These are phyloP conservation scores for Aspergillus sergii DNA, from an alignment of 2,329 filamentous ascomycete species.

Conservation along the genomic window DNA sequence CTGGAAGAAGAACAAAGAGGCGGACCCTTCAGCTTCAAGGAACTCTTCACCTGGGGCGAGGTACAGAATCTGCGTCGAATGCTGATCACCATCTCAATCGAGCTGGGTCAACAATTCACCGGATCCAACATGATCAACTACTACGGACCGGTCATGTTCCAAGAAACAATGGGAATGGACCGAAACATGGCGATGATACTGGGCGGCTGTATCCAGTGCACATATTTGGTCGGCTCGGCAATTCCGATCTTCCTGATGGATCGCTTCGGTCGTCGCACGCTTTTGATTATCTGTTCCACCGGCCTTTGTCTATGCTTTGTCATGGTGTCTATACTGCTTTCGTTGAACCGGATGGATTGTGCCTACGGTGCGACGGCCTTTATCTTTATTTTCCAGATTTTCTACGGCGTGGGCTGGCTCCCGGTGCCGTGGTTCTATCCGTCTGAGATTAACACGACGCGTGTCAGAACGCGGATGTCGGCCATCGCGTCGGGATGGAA, in stretches of 20 bases:
- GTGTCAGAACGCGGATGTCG: conserved; percentile 43
- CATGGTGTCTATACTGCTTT: conserved; percentile 44
- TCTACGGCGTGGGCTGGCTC: conserved; percentile 48
- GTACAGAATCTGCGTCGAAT: conserved; percentile 37
- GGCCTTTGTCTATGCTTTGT: conserved; percentile 50
- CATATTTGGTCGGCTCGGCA: conserved; percentile 44
- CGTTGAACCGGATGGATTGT: conserved; percentile 28
- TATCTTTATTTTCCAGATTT: conserved; percentile 51
- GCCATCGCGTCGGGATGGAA: conserved; percentile 43
- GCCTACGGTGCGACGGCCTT: conserved; percentile 49
- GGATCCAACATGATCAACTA: conserved; percentile 45
- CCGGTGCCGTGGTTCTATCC: conserved; percentile 51
- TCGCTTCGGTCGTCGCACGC: conserved; percentile 43
- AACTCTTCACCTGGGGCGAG: conserved; percentile 36
- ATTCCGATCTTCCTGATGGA: conserved; percentile 49
- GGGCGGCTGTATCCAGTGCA: conserved; percentile 48
- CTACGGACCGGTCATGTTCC: conserved; percentile 45
- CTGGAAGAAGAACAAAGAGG: conserved; percentile 28
- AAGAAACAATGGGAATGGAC: conserved; percentile 42
- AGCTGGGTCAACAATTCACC: conserved; percentile 41
- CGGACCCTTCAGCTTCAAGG: conserved; percentile 40
- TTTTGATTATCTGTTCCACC: conserved; percentile 45
- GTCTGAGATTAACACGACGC: conserved; percentile 45
- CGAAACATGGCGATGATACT: conserved; percentile 57
- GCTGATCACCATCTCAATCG: conserved; percentile 36